Conservation (phyloP, 257 asterid genomes). For the Solanum virginianum region DNA sequence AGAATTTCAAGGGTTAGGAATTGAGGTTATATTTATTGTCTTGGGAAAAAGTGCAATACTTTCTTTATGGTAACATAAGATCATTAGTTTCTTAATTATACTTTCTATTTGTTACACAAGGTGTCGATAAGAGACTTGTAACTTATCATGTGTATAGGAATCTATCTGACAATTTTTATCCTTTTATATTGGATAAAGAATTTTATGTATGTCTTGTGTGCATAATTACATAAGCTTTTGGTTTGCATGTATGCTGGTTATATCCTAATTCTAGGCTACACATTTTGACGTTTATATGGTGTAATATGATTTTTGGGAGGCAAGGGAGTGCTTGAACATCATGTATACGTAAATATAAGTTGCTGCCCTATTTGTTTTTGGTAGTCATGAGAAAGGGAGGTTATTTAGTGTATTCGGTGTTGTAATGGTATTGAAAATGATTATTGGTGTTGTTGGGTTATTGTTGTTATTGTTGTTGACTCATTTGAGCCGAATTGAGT, state of each 20-base stretch:
- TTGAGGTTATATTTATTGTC: background rate
- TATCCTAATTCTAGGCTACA: background rate
- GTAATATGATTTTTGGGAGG: too few relatives aligned
- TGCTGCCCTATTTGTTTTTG: too few relatives aligned
- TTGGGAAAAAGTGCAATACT: background rate
- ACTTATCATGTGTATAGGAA: background rate
- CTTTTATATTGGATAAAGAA: background rate
- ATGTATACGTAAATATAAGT: too few relatives aligned
- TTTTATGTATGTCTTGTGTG: background rate
- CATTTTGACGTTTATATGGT: background rate
- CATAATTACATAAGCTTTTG: background rate
- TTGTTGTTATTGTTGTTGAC: too few relatives aligned
- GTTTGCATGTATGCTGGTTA: background rate
- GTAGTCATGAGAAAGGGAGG: too few relatives aligned
- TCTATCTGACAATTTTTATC: background rate
- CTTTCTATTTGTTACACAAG: background rate
- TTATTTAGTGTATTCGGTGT: too few relatives aligned
- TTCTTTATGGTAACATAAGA: background rate
- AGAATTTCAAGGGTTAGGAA: background rate
- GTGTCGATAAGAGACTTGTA: background rate
- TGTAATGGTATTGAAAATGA: too few relatives aligned
- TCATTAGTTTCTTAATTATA: background rate
- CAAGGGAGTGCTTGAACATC: too few relatives aligned
- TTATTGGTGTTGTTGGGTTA: too few relatives aligned
- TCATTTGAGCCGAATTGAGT: too few relatives aligned